These are phyloP conservation scores for Aspergillus thermomutatus DNA, from an alignment of 2,329 filamentous ascomycete species.

Conservation along the genomic window DNA sequence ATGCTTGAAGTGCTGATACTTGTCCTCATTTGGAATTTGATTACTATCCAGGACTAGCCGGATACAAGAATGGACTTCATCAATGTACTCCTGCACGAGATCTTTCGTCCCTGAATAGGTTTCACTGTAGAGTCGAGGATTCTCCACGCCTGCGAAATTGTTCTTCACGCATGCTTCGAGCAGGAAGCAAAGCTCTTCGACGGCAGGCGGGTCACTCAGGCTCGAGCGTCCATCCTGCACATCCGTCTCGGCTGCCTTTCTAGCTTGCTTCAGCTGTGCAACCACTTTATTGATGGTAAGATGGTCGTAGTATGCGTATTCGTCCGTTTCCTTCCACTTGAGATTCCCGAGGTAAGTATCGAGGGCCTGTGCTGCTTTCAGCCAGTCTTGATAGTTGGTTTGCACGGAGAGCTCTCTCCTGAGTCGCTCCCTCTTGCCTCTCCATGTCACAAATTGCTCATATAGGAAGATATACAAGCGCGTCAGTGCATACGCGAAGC, in stretches of 20 bases:
- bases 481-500: constrained; percentile 72
- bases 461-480: constrained; percentile 88
- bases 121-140: constrained; percentile 90
- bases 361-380: constrained; percentile 71
- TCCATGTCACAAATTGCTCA: constrained; percentile 88
- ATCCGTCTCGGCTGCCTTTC: constrained; percentile 39
- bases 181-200: constrained; percentile 73
- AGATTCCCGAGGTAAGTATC: constrained; percentile 76
- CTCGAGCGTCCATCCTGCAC: constrained; percentile 24
- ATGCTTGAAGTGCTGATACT: constrained; percentile 79
- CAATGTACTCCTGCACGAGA: constrained; percentile 82
- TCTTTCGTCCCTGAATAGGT: constrained; percentile 98
- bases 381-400: constrained; percentile 78
- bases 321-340: constrained; percentile 48
- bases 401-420: constrained; percentile 69
- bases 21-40: constrained; percentile 67
- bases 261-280: constrained; percentile 61
- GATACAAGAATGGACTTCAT: constrained; percentile 62
- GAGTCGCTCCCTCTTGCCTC: constrained; percentile 70
- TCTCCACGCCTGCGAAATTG: constrained; percentile 95
- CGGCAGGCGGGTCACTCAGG: constrained; percentile 45
- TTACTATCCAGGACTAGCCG: constrained; percentile 65
- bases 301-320: constrained; percentile 79
- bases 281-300: constrained; percentile 75
- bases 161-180: constrained; percentile 93